These are phyloP conservation scores for Metschnikowia corniflorae DNA, from an alignment of 805 yeast species.

Conservation along the genomic window DNA sequence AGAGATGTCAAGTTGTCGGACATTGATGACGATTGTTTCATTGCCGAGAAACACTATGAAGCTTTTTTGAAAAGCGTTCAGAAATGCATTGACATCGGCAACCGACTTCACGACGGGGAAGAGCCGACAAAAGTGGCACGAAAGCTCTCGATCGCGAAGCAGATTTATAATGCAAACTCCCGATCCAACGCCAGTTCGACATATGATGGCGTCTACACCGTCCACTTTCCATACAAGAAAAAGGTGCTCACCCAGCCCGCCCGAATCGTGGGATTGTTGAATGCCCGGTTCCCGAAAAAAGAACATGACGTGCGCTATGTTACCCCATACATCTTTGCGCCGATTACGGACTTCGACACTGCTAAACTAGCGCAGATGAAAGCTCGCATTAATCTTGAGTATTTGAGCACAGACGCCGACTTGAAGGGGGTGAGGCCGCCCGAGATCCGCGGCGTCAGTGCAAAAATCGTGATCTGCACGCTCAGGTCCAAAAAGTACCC, in stretches of 20 bases:
- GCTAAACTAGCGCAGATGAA: conserved; percentile 3
- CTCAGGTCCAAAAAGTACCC: conserved; percentile 29
- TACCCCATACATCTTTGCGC: conserved; percentile 7
- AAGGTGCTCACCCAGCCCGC: conserved; percentile 21
- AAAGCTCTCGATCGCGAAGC: conserved; percentile 17
- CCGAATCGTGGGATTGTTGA: conserved; percentile 22
- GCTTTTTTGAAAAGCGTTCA: conserved; percentile 17
- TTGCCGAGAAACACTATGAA: conserved; percentile 16
- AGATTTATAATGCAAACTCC: conserved; percentile 9
- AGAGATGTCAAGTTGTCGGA: conserved; percentile 28
- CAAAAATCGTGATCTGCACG: conserved; percentile 16
- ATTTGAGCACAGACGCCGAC: conserved; percentile 7
- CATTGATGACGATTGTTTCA: conserved; percentile 7
- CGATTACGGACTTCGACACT: background rate
- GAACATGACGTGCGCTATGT: conserved; percentile 16
- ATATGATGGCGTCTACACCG: conserved; percentile 12
- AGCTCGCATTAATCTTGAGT: conserved; percentile 9
- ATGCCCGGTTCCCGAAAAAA: conserved; percentile 15
- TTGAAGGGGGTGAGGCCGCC: conserved; percentile 12
- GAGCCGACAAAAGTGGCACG: conserved; percentile 3
- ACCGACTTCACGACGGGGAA: conserved; percentile 8
- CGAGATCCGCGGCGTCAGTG: conserved; percentile 14
- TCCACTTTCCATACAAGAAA: conserved; percentile 20
- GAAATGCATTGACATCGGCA: conserved; percentile 5
- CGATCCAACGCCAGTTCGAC: background rate